Conservation (phyloP, 352 stramenopile species). For the Globisporangium solare region DNA sequence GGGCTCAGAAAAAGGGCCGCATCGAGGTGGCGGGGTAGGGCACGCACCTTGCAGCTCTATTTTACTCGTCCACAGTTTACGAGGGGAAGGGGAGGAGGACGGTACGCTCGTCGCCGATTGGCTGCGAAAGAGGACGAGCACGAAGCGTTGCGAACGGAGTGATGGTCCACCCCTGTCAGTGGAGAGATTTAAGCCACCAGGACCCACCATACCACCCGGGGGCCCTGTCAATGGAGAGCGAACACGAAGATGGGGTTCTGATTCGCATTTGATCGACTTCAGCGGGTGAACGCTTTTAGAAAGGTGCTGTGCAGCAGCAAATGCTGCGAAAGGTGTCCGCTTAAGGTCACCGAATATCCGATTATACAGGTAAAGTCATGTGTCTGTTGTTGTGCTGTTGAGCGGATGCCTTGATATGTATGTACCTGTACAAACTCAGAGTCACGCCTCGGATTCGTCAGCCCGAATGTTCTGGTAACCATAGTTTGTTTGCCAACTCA, state of each 20-base stretch:
- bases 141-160: background rate
- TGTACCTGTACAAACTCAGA: background rate
- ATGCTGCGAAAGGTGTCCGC: no score
- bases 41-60: background rate
- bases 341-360: no score
- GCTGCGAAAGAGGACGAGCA: background rate
- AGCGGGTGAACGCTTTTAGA: background rate
- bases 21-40: background rate
- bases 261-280: background rate
- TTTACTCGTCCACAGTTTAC: background rate
- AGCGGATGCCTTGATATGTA: background rate
- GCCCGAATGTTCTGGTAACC: background rate
- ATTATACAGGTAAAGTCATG: no score
- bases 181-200: no score
- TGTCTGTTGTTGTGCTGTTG: no score
- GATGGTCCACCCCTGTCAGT: background rate
- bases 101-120: background rate
- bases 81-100: background rate
- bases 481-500: background rate
- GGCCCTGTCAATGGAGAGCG: background rate
- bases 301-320: background rate
- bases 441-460: background rate
- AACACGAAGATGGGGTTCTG: background rate
- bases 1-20: background rate
- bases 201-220: no score